Evolutionary conservation across 208 protist genomes (phyloP), one percentile per base, ranked within the genome.

Genomic region (Acanthamoeba healyi): DNA sequence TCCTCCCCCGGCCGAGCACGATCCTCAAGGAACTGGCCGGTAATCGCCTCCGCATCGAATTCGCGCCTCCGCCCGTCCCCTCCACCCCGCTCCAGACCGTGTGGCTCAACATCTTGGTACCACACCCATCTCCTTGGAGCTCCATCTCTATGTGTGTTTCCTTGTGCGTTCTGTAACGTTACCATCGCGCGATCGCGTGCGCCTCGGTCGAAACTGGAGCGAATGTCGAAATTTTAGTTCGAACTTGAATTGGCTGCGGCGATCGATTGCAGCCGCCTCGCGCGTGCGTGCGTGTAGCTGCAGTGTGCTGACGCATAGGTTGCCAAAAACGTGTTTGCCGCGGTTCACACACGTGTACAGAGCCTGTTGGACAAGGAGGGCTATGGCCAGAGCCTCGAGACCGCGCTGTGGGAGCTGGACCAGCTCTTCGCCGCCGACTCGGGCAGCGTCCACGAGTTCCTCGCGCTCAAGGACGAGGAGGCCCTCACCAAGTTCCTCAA

Each of bases 401-500:
- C 49, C 7, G 54, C 84, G 32, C 42, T 90, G 54, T 42, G 58
- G 58, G 38, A 90, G 56, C 56, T 90, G 54, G 22, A 36, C 34
- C 17, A 90, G 56, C 56, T 72, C 84, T 90, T 90, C 40, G 32
- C 56, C 38, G 32, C 12, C 58, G 38, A 90, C 34, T 54, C 84
- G 24, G 14, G 5, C 10, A 90, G 84, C 49, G 54, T 90, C 17
- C 56, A 46, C 36, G 84, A 90, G 58, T 90, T 90, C 58, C 56
- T 90, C 26, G 84, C 49, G 15, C 56, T 90, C 26, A 90, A 86
- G 77, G 77, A 86, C 24, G 77, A 63, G n/a, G 84, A 70, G 34
- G 84, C 84, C 26, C 56, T 90, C 84, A 90, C 34, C 54, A 63
- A 72, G 38, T 70, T 90, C 84, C 32, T 90, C 54, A 90, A 90